Conservation (phyloP, 2,329 filamentous ascomycete species). For the Mollisia scopiformis region DNA sequence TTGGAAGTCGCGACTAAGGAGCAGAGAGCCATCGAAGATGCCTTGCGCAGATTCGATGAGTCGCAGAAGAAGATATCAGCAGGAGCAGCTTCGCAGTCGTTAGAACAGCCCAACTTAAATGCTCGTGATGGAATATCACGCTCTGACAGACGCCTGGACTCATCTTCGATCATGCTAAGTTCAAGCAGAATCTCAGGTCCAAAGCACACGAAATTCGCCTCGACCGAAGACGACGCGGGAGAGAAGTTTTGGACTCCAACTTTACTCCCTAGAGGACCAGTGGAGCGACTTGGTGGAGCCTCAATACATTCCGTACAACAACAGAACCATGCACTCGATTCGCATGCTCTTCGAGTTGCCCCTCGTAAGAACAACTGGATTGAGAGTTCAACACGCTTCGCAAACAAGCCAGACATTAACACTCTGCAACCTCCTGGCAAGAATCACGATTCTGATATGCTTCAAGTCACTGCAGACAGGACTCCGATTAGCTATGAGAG, state of each 20-base stretch:
- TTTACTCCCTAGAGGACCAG: background rate
- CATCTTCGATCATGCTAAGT: background rate
- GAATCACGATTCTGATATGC: background rate
- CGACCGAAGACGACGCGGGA: no score
- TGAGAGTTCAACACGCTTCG: background rate
- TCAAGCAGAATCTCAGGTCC: background rate
- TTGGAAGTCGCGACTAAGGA: background rate
- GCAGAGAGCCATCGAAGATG: constrained; percentile 8
- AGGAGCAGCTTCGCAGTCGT: no score
- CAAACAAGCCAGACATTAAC: background rate
- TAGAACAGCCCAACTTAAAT: no score
- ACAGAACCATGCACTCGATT: background rate
- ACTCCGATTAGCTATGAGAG: background rate
- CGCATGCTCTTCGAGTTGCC: background rate
- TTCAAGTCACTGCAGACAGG: background rate
- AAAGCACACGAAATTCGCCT: background rate
- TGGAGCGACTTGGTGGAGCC: background rate
- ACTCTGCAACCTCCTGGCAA: background rate
- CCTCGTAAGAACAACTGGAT: background rate
- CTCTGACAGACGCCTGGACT: background rate
- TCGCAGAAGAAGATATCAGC: constrained; percentile 1
- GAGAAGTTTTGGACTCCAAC: no score
- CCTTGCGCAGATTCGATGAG: background rate
- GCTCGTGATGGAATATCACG: background rate
- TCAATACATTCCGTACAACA: background rate